A percentile compares a stretch with the other conserved stretches of the same genome.
Evolutionary conservation across 1,139 yeast genomes (phyloP).

Genomic region (Magnusiomyces clavatus): DNA sequence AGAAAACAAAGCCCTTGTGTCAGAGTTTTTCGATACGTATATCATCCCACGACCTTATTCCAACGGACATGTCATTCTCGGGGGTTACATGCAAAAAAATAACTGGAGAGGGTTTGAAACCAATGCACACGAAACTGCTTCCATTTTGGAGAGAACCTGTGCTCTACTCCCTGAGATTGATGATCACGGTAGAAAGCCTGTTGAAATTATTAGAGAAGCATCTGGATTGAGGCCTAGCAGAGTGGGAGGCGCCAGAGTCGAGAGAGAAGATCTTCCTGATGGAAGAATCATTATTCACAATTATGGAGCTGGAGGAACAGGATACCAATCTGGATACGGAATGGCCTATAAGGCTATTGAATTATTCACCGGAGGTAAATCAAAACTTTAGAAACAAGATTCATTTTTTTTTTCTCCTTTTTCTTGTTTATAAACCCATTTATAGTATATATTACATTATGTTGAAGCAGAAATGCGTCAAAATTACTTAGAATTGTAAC

Average conservation of each 20-base stretch:
- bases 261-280: slow-evolving; percentile 35
- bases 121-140: slow-evolving; percentile 45
- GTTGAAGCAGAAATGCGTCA: no score
- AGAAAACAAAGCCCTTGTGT: slow-evolving; percentile 22
- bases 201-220: slow-evolving; percentile 44
- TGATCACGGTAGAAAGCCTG: slow-evolving; percentile 28
- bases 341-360: slow-evolving; percentile 47
- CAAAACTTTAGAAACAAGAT: not conserved
- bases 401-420: no score
- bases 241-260: slow-evolving; percentile 61
- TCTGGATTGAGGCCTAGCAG: slow-evolving; percentile 68
- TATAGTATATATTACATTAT: no score
- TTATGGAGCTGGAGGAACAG: slow-evolving; percentile 73
- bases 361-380: slow-evolving; percentile 17
- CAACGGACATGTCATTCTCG: slow-evolving; percentile 53
- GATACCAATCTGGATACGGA: slow-evolving; percentile 66
- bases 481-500: no score
- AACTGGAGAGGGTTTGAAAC: slow-evolving; percentile 51
- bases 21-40: slow-evolving; percentile 31
- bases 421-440: no score
- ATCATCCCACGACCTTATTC: slow-evolving; percentile 63
- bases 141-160: slow-evolving; percentile 51
- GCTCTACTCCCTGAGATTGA: slow-evolving; percentile 45
- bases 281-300: slow-evolving; percentile 47
- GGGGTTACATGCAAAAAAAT: slow-evolving; percentile 56